These are phyloP conservation scores for Phaeosphaeria sp. DNA, from an alignment of 2,329 filamentous ascomycete species.

Conservation along the genomic window DNA sequence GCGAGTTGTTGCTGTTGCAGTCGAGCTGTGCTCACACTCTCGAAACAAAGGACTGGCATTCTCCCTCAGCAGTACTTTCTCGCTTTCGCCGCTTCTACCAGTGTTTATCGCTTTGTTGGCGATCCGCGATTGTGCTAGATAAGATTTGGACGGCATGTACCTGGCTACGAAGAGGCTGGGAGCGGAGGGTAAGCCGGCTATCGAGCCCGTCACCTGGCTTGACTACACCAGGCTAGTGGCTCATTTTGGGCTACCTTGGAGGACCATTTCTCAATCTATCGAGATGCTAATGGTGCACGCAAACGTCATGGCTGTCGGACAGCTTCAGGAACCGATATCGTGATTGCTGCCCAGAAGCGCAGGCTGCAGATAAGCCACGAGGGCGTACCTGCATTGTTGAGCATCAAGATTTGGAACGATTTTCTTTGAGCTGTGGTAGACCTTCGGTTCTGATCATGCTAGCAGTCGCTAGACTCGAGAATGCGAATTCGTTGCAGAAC, in stretches of 20 bases:
- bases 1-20: not conserved
- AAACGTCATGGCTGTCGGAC: not conserved
- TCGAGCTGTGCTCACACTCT: not conserved
- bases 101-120: not conserved
- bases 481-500: no score
- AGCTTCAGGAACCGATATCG: not conserved
- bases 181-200: not conserved
- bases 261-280: not conserved
- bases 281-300: not conserved
- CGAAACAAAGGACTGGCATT: not conserved
- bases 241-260: not conserved
- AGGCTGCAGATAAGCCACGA: not conserved
- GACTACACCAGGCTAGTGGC: not conserved
- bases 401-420: not conserved
- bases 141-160: not conserved
- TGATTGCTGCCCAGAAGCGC: not conserved
- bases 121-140: not conserved
- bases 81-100: not conserved
- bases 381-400: not conserved
- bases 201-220: not conserved
- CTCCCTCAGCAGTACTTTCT: not conserved
- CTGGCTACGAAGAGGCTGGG: not conserved
- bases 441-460: no score
- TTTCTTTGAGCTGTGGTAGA: not conserved
- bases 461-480: no score